phyloP scores from a whole-genome alignment of 2,329 filamentous ascomycete species.

The Boeremia lycopersici region DNA sequence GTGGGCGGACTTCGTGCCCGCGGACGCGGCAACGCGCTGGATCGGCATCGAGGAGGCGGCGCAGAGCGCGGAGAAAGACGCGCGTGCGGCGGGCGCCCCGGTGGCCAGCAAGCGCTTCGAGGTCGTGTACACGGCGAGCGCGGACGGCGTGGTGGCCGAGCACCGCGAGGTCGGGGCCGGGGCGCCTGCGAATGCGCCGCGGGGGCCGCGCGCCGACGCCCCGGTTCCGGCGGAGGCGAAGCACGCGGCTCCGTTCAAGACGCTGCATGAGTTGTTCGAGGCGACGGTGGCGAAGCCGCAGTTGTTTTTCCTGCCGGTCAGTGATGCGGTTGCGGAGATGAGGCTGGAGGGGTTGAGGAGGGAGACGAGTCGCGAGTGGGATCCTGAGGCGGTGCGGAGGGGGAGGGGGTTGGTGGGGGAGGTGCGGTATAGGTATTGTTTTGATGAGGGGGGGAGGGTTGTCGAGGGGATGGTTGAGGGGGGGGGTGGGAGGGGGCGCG shows the following conservation, averaged over 20 bases:
- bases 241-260: slow-evolving; percentile 52
- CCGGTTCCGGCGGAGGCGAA: slow-evolving; percentile 15
- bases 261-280: slow-evolving; percentile 65
- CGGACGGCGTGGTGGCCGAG: slow-evolving; percentile 31
- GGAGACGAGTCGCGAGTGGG: slow-evolving; percentile 52
- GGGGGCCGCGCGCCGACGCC: slow-evolving; percentile 25
- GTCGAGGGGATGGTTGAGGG: slow-evolving; percentile 52
- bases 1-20: slow-evolving; percentile 88
- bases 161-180: slow-evolving; percentile 42
- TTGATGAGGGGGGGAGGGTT: slow-evolving; percentile 52
- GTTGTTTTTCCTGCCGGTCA: slow-evolving; percentile 70
- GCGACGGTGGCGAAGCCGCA: slow-evolving; percentile 67
- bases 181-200: slow-evolving; percentile 32
- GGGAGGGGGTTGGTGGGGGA: slow-evolving; percentile 38
- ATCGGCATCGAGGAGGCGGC: slow-evolving; percentile 58
- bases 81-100: slow-evolving; percentile 26
- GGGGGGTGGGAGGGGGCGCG: slow-evolving; percentile 1
- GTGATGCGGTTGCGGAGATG: slow-evolving; percentile 66
- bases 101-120: slow-evolving; percentile 38
- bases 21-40: slow-evolving; percentile 75
- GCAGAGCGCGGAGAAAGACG: slow-evolving; percentile 36
- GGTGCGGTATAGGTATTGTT: slow-evolving; percentile 49
- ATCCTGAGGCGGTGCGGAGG: slow-evolving; percentile 35
- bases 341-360: slow-evolving; percentile 66
- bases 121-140: slow-evolving; percentile 34